Percentiles rank a stretch among this genome's conserved stretches.
Conservation (phyloP, 495 filamentous ascomycete genomes). For the Haplographium delicatum region DNA sequence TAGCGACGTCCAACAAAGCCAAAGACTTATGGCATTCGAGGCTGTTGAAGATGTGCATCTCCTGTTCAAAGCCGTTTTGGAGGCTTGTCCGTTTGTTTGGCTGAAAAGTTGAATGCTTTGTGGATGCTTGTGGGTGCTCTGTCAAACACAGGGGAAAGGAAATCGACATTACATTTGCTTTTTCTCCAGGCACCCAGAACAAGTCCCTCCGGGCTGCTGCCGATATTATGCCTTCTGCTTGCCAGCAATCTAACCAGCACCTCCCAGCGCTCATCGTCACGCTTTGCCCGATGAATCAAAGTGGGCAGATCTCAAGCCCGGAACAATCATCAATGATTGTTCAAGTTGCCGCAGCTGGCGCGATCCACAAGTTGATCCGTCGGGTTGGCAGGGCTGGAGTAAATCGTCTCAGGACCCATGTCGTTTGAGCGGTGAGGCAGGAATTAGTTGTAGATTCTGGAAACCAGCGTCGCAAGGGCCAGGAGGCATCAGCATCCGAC, state of each 20-base stretch:
- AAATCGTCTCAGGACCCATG: conserved; percentile 23
- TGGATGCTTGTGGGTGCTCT: neutral
- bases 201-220: conserved; percentile 9
- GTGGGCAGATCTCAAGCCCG: conserved; percentile 1
- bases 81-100: conserved; percentile 7
- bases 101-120: neutral
- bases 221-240: conserved; percentile 24
- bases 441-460: no score
- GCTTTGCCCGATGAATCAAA: neutral
- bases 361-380: no score
- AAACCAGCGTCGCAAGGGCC: conserved; percentile 5
- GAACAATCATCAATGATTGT: no score
- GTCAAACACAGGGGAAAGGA: no score
- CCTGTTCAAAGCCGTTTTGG: conserved; percentile 6
- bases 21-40: conserved; percentile 3
- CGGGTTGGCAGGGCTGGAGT: conserved; percentile 1
- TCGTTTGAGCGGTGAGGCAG: conserved; percentile 27
- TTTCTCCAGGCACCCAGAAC: conserved; percentile 8
- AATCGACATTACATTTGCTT: neutral
- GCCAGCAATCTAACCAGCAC: neutral
- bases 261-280: neutral
- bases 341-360: no score
- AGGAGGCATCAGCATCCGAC: neutral
- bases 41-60: neutral
- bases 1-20: neutral